Evolutionary conservation across 805 yeast genomes (phyloP), one percentile per base, ranked within the genome.

Genomic region (Schwanniomyces sp.): DNA sequence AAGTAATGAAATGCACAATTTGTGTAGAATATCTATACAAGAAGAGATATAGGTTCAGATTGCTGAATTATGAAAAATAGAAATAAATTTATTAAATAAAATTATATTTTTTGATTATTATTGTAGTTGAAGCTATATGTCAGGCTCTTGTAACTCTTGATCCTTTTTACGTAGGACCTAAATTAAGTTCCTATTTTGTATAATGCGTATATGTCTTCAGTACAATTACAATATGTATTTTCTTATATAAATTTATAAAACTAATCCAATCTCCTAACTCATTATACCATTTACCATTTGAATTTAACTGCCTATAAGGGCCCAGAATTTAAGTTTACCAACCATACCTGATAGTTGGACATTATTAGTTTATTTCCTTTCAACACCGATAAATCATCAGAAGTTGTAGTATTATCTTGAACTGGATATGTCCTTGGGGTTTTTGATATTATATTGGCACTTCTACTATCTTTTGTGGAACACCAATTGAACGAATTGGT

Each of bases 261-360:
- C 9, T 16, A 32, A 7, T 18, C 36, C 7, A 16, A 5, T 14
- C 2, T 32, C 36, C 36, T 32, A 2, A n/a, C 5, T 32, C 14
- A 14, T 32, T 7, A 8, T 32, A 16, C 17, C 36, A 32, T 32
- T 7, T 14, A 32, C 17, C 21, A 32, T 14, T 7, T 30, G 7
- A n/a, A n/a, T 16, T 32, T 12, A 32, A 11, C 12, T 32, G 17
- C 17, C 21, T 32, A 32, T 32, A 32, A 16, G 7, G 14, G 21
- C 27, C 40, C 21, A 18, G 40, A 24, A 14, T 21, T 37, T 14
- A 37, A 43, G 17, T 52, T 51, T 18, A 59, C 47, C 40, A 63
- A 54, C 66, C 67, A 63, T 47, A 62, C 62, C 43, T 62, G 51
- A 45, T 63, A 63, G 46, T 63, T 63, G 1, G 52, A 34, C 43